phyloP scores from a whole-genome alignment of 371 early-diverging fungal genomes.

The Syncephalastrum sp. region DNA sequence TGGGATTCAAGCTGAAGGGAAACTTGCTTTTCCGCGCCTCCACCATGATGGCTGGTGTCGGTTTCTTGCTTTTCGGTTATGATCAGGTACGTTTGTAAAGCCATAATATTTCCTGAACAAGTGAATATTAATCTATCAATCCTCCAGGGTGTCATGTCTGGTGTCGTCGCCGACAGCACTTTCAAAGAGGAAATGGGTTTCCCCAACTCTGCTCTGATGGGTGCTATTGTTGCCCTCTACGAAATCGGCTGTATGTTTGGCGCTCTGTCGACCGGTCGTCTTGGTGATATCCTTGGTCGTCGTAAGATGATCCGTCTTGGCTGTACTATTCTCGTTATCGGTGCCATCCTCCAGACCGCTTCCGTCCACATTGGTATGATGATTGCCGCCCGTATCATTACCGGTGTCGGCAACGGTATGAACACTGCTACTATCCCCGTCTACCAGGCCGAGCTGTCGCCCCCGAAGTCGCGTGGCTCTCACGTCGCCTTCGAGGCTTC shows the following conservation, averaged over 20 bases:
- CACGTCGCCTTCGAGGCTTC: slow-evolving; percentile 43
- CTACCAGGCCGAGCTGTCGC: slow-evolving; percentile 49
- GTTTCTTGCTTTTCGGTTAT: slow-evolving; percentile 52
- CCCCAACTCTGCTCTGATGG: slow-evolving; percentile 26
- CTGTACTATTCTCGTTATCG: slow-evolving; percentile 30
- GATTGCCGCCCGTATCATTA: slow-evolving; percentile 45
- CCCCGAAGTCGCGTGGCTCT: slow-evolving; percentile 43
- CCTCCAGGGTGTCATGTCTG: slow-evolving; percentile 47
- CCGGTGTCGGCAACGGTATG: slow-evolving; percentile 51
- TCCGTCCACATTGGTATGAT: slow-evolving; percentile 34
- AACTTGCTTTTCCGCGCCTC: slow-evolving; percentile 36
- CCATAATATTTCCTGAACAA: neutral
- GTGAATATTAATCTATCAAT: neutral
- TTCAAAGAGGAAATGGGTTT: slow-evolving; percentile 38
- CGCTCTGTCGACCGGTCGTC: slow-evolving; percentile 24
- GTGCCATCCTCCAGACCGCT: slow-evolving; percentile 35
- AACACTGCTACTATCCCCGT: slow-evolving; percentile 51
- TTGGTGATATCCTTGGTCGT: slow-evolving; percentile 38
- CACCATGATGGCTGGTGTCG: slow-evolving; percentile 45
- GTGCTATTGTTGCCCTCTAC: slow-evolving; percentile 31
- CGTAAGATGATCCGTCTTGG: slow-evolving; percentile 34
- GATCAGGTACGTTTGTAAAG: slow-evolving; percentile 34
- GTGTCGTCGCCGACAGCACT: slow-evolving; percentile 34
- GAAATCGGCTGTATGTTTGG: slow-evolving; percentile 37
- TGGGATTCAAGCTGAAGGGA: slow-evolving; percentile 31